Evolutionary conservation across 169 alveolate species (phyloP), one percentile per base, ranked within the genome.

Genomic region (Plasmodium ovale): DNA sequence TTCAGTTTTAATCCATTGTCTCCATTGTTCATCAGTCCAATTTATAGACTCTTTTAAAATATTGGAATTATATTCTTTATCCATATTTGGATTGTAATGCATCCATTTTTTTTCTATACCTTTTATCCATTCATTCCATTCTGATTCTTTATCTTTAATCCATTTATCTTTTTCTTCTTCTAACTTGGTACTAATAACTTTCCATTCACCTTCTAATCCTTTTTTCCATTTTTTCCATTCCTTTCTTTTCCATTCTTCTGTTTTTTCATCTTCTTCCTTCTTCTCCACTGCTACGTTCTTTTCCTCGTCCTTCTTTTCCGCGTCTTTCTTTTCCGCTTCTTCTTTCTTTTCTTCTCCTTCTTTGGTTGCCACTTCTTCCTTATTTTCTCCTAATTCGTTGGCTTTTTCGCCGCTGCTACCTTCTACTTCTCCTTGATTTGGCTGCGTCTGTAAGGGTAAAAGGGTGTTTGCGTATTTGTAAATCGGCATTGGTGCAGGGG

Each of bases 181-280:
- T 16, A 67, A 23, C 25, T 67, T 6, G 31, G 14, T 5, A 25
- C 6, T 5, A 51, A 67, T 35, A 21, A 19, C 16, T 19, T 35
- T 19, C 77, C 77, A 67, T 10, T 67, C 77, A 2, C 19, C 9
- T 37, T 67, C 77, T 35, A 67, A 67, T 16, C 2, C 7, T 0
- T 67, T 39, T 35, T 35, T 0, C 77, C 77, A 67, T 44, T 39
- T 39, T 5, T 4, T 14, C 77, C 77, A 67, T 67, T 67, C 62
- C 19, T 39, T 5, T 14, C 19, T 37, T 67, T 67, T 67, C 77
- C 77, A 67, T 51, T 19, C 16, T 33, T 14, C 58, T 25, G 77
- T 0, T 39, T 39, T 39, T 37, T 67, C 77, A 0, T 47, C 56
- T 14, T 47, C 9, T n/a, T n/a, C n/a, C n/a, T n/a, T n/a, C n/a